Percentiles rank a stretch among this genome's conserved stretches.
Conservation (phyloP, 179 eudicot species). For the Silene vulgaris region DNA sequence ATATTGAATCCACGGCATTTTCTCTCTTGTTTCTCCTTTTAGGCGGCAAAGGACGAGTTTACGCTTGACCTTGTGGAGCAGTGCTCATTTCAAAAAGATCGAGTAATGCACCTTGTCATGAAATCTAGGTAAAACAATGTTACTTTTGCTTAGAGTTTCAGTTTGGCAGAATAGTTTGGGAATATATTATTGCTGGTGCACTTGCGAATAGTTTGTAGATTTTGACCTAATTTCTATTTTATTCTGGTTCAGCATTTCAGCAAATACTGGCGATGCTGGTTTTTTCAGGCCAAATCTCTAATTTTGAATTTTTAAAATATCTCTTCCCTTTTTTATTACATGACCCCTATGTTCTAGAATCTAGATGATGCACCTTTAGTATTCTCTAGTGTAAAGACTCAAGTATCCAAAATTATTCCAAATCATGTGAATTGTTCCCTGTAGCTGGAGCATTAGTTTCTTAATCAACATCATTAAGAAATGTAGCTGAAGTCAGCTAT, state of each 20-base stretch:
- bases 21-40: conserved; percentile 11
- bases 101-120: conserved; percentile 84
- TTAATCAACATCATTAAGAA: too few species aligned
- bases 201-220: neutral
- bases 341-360: neutral
- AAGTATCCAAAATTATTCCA: neutral
- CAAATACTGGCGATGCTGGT: neutral
- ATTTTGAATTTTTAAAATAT: too few species aligned
- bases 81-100: conserved; percentile 86
- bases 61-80: conserved; percentile 97
- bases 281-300: neutral
- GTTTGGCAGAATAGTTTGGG: neutral
- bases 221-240: neutral
- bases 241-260: neutral
- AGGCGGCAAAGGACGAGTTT: conserved; percentile 89
- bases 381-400: neutral
- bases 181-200: neutral
- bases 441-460: neutral
- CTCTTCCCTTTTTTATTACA: neutral
- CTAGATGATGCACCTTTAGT: neutral
- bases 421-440: neutral
- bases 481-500: neutral
- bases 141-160: neutral
- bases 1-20: neutral
- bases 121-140: conserved; percentile 54